Conservation (phyloP, 2,329 filamentous ascomycete genomes). For the Nemania bipapillata region DNA sequence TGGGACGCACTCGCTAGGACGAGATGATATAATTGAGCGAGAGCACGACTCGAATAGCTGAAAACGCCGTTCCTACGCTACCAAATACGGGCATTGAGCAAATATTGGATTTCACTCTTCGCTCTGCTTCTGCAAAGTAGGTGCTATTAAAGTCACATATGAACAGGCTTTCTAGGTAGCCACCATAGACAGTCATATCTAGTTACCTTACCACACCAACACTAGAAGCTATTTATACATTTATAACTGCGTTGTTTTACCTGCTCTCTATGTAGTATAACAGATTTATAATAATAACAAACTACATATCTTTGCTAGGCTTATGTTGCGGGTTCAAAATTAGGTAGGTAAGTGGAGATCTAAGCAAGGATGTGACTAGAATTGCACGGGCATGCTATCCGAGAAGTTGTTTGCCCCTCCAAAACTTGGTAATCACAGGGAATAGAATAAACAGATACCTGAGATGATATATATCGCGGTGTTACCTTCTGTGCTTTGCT, state of each 20-base stretch:
- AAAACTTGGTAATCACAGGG: not conserved
- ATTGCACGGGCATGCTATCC: too few species aligned
- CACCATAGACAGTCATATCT: not conserved
- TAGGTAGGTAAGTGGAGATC: not conserved
- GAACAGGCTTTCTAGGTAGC: not conserved
- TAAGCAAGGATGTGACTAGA: not conserved
- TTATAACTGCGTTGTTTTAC: not conserved
- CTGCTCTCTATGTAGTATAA: not conserved
- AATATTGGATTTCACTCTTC: not conserved
- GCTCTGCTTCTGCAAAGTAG: not conserved
- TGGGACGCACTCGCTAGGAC: constrained; percentile 77
- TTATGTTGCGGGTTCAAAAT: not conserved
- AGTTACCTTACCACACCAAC: not conserved
- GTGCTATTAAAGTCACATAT: not conserved
- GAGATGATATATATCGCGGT: not conserved
- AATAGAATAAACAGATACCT: not conserved
- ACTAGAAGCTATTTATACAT: not conserved
- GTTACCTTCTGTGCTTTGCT: too few species aligned
- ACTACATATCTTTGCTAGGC: not conserved
- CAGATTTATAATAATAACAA: not conserved
- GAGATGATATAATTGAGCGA: constrained; percentile 81
- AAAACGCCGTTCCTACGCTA: constrained; percentile 28
- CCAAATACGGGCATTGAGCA: not conserved
- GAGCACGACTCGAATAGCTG: constrained; percentile 57
- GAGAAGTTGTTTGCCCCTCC: too few species aligned